A percentile compares a stretch with the other conserved stretches of the same genome.
These are phyloP conservation scores for Entomortierella lignicola DNA, from an alignment of 192 early-diverging fungal species.

Conservation along the genomic window DNA sequence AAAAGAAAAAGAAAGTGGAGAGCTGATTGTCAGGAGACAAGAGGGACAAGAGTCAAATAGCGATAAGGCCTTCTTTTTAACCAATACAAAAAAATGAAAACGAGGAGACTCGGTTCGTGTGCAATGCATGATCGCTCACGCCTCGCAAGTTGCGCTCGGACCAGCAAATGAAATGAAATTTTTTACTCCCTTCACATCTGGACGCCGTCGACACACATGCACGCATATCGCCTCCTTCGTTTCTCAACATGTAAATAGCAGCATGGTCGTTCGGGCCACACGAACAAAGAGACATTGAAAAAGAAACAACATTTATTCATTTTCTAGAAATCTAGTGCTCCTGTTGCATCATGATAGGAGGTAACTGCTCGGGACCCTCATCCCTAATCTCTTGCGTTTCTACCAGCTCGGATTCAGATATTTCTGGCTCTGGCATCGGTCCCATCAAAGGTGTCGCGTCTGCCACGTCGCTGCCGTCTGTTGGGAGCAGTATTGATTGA, in stretches of 20 bases:
- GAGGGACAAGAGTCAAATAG: background rate
- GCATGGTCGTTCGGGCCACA: too few relatives aligned
- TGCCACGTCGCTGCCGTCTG: background rate
- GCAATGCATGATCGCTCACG: conserved; percentile 12
- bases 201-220: too few relatives aligned
- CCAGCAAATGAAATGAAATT: conserved; percentile 6
- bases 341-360: conserved; percentile 6
- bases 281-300: too few relatives aligned
- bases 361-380: conserved; percentile 15
- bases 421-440: background rate
- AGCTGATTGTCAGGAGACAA: background rate
- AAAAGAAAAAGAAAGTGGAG: background rate
- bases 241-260: too few relatives aligned
- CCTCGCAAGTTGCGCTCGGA: conserved; percentile 1
- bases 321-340: too few relatives aligned
- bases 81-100: background rate
- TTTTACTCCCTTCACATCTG: too few relatives aligned
- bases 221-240: too few relatives aligned
- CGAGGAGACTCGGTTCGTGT: background rate
- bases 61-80: too few relatives aligned
- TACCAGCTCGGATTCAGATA: background rate
- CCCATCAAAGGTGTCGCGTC: background rate
- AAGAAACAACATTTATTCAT: too few relatives aligned
- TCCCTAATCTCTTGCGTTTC: background rate
- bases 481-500: background rate